Evolutionary conservation across 2,329 filamentous ascomycete genomes (phyloP), one percentile per base, ranked within the genome.

Genomic region (Aspergillus niger): DNA sequence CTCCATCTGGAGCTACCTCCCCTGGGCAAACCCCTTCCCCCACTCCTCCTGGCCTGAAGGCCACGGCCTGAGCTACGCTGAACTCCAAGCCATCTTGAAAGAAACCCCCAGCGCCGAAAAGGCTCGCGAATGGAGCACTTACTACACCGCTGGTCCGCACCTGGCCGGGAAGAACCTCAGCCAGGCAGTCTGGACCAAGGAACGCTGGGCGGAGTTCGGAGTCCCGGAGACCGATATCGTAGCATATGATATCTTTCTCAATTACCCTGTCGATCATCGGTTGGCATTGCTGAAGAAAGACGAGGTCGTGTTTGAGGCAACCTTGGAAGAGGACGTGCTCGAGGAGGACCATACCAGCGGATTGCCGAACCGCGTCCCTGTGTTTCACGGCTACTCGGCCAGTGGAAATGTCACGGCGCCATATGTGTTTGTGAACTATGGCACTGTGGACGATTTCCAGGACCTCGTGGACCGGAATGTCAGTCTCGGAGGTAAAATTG

Each of bases 341-440:
- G 83, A 91, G 0, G 89, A 96, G 55, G 95, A 99, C 73, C 85
- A 87, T 3, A 96, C 92, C 0, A 92, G 88, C 17, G 84, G 87
- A 22, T 80, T 92, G 49, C 77, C 84, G 8, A 85, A 92, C 69
- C 83, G 91, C 30, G 84, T 98, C 24, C 92, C 94, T 1, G 94
- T 90, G 0, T 98, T 98, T 80, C 94, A 98, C 72, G 95, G 94
- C 56, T 98, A 97, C 76, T 96, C 92, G 3, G 92, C 92, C 4
- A 93, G 83, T 62, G 94, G 94, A 28, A 96, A 98, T 74, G 94
- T 96, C 51, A 97, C 94, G 0, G 92, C 87, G 2, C 85, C 87
- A 13, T 95, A 91, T 66, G 91, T 97, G 32, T 98, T 89, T 71
- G 92, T 91, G 73, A 97, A 97, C 76, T 96, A 95, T 70, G 94